phyloP scores from a whole-genome alignment of 2,329 filamentous ascomycete species.

The Chaetothyriales sp. region DNA sequence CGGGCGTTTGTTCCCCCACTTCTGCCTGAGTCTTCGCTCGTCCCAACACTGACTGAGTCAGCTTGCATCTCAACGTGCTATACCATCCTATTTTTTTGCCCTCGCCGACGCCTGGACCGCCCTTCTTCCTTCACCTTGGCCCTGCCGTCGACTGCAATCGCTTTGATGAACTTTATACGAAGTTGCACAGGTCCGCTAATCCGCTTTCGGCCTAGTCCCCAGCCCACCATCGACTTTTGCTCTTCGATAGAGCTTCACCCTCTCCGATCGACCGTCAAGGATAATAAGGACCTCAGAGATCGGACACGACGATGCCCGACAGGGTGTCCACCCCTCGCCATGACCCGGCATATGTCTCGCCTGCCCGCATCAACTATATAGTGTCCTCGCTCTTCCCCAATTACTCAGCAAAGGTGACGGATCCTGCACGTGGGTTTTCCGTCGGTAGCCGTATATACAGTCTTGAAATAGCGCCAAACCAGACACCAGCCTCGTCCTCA shows the following conservation, averaged over 20 bases:
- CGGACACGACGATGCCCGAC: neutral
- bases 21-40: neutral
- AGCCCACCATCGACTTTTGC: neutral
- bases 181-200: neutral
- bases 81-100: neutral
- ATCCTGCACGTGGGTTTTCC: constrained; percentile 8
- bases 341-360: constrained; percentile 12
- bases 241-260: neutral
- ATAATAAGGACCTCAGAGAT: neutral
- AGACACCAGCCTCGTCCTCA: neutral
- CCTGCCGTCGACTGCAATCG: neutral
- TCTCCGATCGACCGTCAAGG: neutral
- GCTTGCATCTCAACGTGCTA: neutral
- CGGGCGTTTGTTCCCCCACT: neutral
- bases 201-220: neutral
- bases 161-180: neutral
- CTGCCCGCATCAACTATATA: constrained; percentile 10
- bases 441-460: constrained; percentile 16
- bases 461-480: constrained; percentile 7
- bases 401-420: constrained; percentile 8
- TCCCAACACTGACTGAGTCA: neutral
- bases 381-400: constrained; percentile 6
- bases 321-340: constrained; percentile 6
- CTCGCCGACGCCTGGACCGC: neutral
- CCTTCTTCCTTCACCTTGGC: neutral